Conservation (phyloP, 768 basidiomycete genomes). For the Tylopilus intermedius region DNA sequence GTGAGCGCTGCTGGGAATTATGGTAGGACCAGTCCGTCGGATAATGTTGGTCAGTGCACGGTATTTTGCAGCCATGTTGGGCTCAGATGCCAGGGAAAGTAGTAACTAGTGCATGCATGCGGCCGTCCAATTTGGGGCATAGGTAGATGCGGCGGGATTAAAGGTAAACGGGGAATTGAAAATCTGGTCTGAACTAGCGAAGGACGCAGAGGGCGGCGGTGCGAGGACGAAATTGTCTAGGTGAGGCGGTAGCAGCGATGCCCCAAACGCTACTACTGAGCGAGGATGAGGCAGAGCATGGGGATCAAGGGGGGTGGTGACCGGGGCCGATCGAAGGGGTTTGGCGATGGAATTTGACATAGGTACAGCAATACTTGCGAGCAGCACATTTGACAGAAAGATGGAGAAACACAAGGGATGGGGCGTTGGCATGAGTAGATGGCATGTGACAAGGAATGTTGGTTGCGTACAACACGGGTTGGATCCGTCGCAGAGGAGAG, state of each 20-base stretch:
- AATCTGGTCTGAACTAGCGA: slow-evolving; percentile 29
- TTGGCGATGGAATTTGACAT: slow-evolving; percentile 77
- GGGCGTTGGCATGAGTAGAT: background rate
- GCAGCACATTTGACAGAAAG: slow-evolving; percentile 64
- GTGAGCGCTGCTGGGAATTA: slow-evolving; percentile 1
- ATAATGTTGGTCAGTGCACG: slow-evolving; percentile 43
- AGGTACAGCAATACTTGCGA: slow-evolving; percentile 71
- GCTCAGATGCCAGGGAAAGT: slow-evolving; percentile 17
- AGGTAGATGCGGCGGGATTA: slow-evolving; percentile 18
- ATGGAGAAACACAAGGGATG: background rate
- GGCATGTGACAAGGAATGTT: background rate
- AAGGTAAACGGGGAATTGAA: slow-evolving; percentile 31
- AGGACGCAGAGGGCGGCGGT: slow-evolving; percentile 29
- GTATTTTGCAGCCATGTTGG: slow-evolving; percentile 46
- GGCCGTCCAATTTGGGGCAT: slow-evolving; percentile 13
- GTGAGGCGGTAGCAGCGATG: slow-evolving; percentile 29
- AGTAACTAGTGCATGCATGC: slow-evolving; percentile 20
- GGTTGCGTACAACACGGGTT: slow-evolving; percentile 66
- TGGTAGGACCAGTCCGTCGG: slow-evolving; percentile 28
- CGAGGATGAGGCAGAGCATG: slow-evolving; percentile 30
- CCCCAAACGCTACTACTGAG: slow-evolving; percentile 10
- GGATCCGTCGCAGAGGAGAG: slow-evolving; percentile 71
- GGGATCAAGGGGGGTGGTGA: slow-evolving; percentile 41
- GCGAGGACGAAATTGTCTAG: slow-evolving; percentile 42
- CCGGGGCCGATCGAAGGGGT: slow-evolving; percentile 75